These are phyloP conservation scores for Ochromonas danica DNA, from an alignment of 108 stramenopile species.

Conservation along the genomic window DNA sequence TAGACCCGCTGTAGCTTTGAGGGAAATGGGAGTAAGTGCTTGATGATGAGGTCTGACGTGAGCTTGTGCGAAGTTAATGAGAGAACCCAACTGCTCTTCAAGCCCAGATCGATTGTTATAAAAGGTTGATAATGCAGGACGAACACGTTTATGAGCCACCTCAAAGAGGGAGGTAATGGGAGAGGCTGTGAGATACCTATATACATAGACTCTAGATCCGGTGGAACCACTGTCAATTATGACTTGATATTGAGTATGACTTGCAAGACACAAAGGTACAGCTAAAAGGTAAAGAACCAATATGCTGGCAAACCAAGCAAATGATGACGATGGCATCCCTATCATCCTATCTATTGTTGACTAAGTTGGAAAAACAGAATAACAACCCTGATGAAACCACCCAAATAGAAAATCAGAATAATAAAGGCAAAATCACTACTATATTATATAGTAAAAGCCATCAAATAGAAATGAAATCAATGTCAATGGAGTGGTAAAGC, in stretches of 20 bases:
- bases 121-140: background rate
- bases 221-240: constrained; percentile 5
- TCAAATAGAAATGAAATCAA: no score
- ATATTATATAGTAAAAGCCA: no score
- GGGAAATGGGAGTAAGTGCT: background rate
- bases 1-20: background rate
- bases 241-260: background rate
- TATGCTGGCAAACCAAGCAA: no score
- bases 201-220: background rate
- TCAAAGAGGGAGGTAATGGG: background rate
- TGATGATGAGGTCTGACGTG: background rate
- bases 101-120: background rate
- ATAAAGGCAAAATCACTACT: no score
- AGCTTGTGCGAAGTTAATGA: background rate
- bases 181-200: background rate
- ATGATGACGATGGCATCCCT: no score
- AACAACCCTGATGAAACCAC: no score
- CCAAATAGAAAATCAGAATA: no score
- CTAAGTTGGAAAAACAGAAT: no score
- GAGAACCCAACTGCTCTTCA: background rate
- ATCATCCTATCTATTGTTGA: no score
- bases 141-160: background rate
- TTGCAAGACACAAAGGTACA: no score
- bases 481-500: no score
- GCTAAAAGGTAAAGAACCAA: no score